These are phyloP conservation scores for Talaromyces sp. DNA, from an alignment of 2,329 filamentous ascomycete species.

Conservation along the genomic window DNA sequence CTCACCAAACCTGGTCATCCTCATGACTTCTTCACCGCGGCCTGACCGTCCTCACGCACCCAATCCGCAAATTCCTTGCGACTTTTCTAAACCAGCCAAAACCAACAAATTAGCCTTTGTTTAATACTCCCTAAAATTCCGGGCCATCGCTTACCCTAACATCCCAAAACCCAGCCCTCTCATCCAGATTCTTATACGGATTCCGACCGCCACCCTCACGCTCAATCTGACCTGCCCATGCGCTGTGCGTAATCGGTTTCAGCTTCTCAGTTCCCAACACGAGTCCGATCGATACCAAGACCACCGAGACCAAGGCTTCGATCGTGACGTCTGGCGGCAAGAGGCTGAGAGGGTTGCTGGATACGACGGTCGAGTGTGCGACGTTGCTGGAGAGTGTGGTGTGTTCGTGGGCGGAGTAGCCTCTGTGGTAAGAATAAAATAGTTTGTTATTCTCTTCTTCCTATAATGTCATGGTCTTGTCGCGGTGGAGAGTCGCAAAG, in stretches of 20 bases:
- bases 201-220: slow-evolving; percentile 65
- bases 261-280: slow-evolving; percentile 71
- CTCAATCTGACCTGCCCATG: slow-evolving; percentile 65
- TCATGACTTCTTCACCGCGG: not conserved
- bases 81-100: slow-evolving; percentile 42
- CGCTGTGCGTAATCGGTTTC: slow-evolving; percentile 83
- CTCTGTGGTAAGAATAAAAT: slow-evolving; percentile 62
- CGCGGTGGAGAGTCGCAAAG: not conserved
- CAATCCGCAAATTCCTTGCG: slow-evolving; percentile 73
- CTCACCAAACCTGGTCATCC: not conserved
- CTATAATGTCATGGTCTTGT: not conserved
- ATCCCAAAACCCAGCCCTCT: slow-evolving; percentile 78
- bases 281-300: slow-evolving; percentile 76
- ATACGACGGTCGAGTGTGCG: slow-evolving; percentile 35
- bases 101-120: not conserved
- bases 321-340: slow-evolving; percentile 71
- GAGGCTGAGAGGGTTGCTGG: slow-evolving; percentile 37
- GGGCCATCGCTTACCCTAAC: slow-evolving; percentile 57
- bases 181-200: slow-evolving; percentile 73
- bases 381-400: slow-evolving; percentile 62
- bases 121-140: not conserved
- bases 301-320: slow-evolving; percentile 74
- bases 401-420: slow-evolving; percentile 95
- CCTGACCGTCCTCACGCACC: slow-evolving; percentile 44
- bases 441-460: not conserved